Conservation (phyloP, 179 eudicot species). For the Beta corolliflora region DNA sequence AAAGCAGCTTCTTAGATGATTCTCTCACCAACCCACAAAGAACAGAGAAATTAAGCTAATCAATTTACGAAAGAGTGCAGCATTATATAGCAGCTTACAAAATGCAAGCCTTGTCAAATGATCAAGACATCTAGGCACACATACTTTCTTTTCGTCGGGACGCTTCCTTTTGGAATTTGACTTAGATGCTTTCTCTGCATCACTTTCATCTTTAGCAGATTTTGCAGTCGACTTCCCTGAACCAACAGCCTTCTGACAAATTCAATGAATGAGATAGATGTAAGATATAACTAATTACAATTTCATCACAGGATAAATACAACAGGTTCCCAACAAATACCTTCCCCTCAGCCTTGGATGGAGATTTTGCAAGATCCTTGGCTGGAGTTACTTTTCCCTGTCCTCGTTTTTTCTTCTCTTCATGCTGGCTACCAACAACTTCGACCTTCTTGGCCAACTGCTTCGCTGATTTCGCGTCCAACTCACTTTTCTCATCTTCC, state of each 20-base stretch:
- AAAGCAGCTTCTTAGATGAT: background rate
- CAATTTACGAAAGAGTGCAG: background rate
- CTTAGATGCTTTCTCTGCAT: constrained; percentile 41
- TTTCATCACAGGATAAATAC: constrained; percentile 6
- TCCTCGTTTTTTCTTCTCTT: constrained; percentile 44
- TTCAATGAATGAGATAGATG: background rate
- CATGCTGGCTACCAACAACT: constrained; percentile 36
- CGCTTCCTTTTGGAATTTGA: constrained; percentile 63
- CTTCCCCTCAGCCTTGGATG: constrained; percentile 41
- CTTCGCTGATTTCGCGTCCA: constrained; percentile 7
- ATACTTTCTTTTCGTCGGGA: constrained; percentile 49
- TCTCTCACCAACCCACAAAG: background rate
- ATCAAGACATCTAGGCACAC: constrained; percentile 3
- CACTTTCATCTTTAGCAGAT: constrained; percentile 46
- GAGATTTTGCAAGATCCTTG: constrained; percentile 39
- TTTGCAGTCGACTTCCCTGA: constrained; percentile 48
- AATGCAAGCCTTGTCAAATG: background rate
- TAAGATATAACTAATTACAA: background rate
- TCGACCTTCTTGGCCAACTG: constrained; percentile 13
- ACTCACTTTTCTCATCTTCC: constrained; percentile 6
- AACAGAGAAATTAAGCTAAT: background rate
- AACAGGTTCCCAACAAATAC: constrained; percentile 32
- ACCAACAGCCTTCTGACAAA: constrained; percentile 47
- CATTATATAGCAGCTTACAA: background rate
- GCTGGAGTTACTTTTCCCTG: constrained; percentile 42